Percentiles rank a stretch among this genome's conserved stretches.
phyloP scores from a whole-genome alignment of 108 stramenopile species.

The Cyclotella sp. region DNA sequence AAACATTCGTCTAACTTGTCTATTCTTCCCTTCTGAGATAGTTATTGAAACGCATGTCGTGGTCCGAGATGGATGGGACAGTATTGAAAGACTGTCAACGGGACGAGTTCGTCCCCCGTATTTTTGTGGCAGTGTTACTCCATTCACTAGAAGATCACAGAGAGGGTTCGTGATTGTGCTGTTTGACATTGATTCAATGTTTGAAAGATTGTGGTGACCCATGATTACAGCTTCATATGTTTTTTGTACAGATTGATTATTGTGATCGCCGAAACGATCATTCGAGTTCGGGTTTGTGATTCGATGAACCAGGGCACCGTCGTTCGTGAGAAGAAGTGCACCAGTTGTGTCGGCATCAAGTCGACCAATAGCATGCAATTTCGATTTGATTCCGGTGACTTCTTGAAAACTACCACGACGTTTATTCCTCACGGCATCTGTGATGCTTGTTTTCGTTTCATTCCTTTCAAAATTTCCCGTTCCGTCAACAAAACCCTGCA shows the following conservation, averaged over 20 bases:
- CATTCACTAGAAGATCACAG: conserved; percentile 29
- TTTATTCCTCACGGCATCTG: too few relatives aligned
- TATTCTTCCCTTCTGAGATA: conserved; percentile 72
- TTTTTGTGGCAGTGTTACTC: conserved; percentile 64
- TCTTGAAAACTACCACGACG: conserved; percentile 49
- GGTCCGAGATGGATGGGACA: conserved; percentile 62
- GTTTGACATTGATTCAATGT: too few relatives aligned
- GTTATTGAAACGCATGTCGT: conserved; percentile 66
- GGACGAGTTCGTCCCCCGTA: conserved; percentile 66
- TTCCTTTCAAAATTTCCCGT: neutral
- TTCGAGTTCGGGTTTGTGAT: conserved; percentile 65
- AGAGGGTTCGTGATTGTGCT: conserved; percentile 20
- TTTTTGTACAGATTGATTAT: conserved; percentile 41
- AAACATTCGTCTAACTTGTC: conserved; percentile 78
- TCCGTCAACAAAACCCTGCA: conserved; percentile 50
- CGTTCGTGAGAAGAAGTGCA: conserved; percentile 69
- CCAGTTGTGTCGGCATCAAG: conserved; percentile 80
- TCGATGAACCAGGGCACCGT: conserved; percentile 72
- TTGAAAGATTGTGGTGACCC: conserved; percentile 63
- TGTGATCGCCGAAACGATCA: neutral
- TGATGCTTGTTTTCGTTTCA: neutral
- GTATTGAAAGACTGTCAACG: conserved; percentile 47
- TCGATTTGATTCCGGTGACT: conserved; percentile 63
- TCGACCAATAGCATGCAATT: conserved; percentile 71
- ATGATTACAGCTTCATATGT: conserved; percentile 75